phyloP scores from a whole-genome alignment of 345 rosid genomes.

The Salix viminalis region DNA sequence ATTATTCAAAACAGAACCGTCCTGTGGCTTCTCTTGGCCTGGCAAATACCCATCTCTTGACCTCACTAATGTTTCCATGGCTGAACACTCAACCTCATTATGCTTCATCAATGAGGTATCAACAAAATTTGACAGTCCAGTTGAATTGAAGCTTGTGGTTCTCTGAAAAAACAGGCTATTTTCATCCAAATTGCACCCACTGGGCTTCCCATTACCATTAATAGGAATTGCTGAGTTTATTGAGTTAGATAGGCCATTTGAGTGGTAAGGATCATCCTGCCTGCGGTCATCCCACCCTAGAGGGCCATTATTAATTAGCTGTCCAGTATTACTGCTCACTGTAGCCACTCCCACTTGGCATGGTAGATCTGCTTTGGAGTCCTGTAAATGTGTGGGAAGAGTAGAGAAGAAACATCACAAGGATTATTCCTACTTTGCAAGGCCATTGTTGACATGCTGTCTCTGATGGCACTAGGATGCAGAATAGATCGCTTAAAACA shows the following conservation, averaged over 20 bases:
- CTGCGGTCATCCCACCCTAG: constrained; percentile 41
- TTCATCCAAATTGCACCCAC: constrained; percentile 36
- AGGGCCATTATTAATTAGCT: constrained; percentile 25
- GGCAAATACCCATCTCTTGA: constrained; percentile 37
- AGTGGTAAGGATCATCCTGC: constrained; percentile 24
- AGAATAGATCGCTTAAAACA: constrained; percentile 24
- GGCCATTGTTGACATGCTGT: constrained; percentile 35
- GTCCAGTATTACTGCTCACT: constrained; percentile 19
- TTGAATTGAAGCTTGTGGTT: constrained; percentile 35
- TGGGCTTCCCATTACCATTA: constrained; percentile 22
- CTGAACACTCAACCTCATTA: constrained; percentile 32
- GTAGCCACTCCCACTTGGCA: constrained; percentile 23
- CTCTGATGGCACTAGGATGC: constrained; percentile 31
- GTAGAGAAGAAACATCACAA: constrained; percentile 32
- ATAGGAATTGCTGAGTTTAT: constrained; percentile 33
- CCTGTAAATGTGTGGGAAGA: constrained; percentile 23
- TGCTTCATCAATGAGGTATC: constrained; percentile 34
- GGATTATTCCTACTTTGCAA: constrained; percentile 36
- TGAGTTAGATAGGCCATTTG: constrained; percentile 27
- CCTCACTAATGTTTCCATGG: constrained; percentile 33
- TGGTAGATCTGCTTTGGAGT: constrained; percentile 25
- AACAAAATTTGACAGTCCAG: constrained; percentile 30
- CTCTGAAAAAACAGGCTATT: constrained; percentile 31
- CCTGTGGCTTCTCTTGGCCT: constrained; percentile 47
- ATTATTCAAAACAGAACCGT: constrained; percentile 37